phyloP scores from a whole-genome alignment of 176 grass and related monocot genomes.

The Guadua angustifolia region DNA sequence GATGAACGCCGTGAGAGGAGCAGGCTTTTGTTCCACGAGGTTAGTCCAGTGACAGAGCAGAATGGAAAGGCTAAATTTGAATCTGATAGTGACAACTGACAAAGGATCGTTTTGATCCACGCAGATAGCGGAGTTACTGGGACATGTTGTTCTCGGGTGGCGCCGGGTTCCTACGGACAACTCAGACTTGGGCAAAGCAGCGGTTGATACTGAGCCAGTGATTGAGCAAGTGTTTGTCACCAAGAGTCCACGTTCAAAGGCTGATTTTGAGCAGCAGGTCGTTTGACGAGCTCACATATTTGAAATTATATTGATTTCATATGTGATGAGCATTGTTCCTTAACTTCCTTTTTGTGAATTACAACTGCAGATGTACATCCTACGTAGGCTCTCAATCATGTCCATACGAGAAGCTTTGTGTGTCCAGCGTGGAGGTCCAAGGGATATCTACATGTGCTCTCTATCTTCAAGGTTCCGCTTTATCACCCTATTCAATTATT shows the following conservation, averaged over 20 bases:
- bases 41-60: slow-evolving; percentile 10
- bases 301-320: slow-evolving; percentile 15
- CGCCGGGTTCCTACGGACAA: slow-evolving; percentile 61
- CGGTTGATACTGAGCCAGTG: slow-evolving; percentile 53
- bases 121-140: slow-evolving; percentile 54
- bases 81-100: not conserved
- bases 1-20: slow-evolving; percentile 52
- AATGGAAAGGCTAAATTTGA: not conserved
- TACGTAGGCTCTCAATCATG: slow-evolving; percentile 62
- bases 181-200: slow-evolving; percentile 50
- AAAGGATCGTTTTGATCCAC: not conserved
- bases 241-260: slow-evolving; percentile 56
- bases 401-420: slow-evolving; percentile 55
- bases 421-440: slow-evolving; percentile 54
- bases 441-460: slow-evolving; percentile 84
- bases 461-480: slow-evolving; percentile 79
- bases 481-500: not conserved
- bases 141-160: slow-evolving; percentile 61
- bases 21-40: slow-evolving; percentile 58
- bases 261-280: slow-evolving; percentile 83
- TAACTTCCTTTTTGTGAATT: slow-evolving; percentile 13
- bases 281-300: slow-evolving; percentile 1
- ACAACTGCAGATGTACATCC: slow-evolving; percentile 64
- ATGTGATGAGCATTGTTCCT: not conserved
- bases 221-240: slow-evolving; percentile 69